Evolutionary conservation across 1,284 basidiomycete genomes (phyloP).

Genomic region (Coriolopsis trogii): DNA sequence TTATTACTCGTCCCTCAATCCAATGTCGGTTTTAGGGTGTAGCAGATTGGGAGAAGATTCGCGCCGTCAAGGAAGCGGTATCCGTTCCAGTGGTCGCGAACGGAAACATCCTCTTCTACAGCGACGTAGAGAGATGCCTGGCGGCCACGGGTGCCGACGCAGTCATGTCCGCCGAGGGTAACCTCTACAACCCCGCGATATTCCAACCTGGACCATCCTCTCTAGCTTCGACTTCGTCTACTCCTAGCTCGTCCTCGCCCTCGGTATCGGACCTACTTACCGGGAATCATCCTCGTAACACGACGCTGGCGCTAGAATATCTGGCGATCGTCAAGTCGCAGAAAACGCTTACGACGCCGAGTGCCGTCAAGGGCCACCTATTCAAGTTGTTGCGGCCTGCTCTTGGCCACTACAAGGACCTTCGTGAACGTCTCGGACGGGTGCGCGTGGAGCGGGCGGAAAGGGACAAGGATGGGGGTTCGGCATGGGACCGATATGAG

Average conservation of each 20-base stretch:
- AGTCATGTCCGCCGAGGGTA: slow-evolving; percentile 95
- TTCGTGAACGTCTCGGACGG: slow-evolving; percentile 72
- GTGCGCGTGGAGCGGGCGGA: slow-evolving; percentile 40
- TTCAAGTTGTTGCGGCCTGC: slow-evolving; percentile 91
- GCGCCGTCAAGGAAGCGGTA: slow-evolving; percentile 61
- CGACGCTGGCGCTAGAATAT: slow-evolving; percentile 83
- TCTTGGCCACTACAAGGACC: slow-evolving; percentile 68
- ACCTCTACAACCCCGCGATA: slow-evolving; percentile 91
- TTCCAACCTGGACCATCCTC: slow-evolving; percentile 48
- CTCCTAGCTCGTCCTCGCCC: slow-evolving; percentile 26
- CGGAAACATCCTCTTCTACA: slow-evolving; percentile 90
- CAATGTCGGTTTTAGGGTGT: slow-evolving; percentile 46
- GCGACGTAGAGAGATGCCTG: slow-evolving; percentile 81
- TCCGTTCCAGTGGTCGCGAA: slow-evolving; percentile 95
- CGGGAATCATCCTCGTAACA: slow-evolving; percentile 60
- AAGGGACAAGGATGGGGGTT: slow-evolving; percentile 42
- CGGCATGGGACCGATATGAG: slow-evolving; percentile 56
- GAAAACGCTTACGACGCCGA: slow-evolving; percentile 71
- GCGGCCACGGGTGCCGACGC: slow-evolving; percentile 86
- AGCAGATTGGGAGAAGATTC: slow-evolving; percentile 40
- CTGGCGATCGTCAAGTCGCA: slow-evolving; percentile 78
- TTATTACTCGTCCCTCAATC: neutral
- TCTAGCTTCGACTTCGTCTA: slow-evolving; percentile 12
- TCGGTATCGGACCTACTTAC: slow-evolving; percentile 38
- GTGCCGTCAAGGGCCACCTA: slow-evolving; percentile 89